These are phyloP conservation scores for Rhododendron simsii DNA, from an alignment of 148 eudicot genomes.

Conservation along the genomic window DNA sequence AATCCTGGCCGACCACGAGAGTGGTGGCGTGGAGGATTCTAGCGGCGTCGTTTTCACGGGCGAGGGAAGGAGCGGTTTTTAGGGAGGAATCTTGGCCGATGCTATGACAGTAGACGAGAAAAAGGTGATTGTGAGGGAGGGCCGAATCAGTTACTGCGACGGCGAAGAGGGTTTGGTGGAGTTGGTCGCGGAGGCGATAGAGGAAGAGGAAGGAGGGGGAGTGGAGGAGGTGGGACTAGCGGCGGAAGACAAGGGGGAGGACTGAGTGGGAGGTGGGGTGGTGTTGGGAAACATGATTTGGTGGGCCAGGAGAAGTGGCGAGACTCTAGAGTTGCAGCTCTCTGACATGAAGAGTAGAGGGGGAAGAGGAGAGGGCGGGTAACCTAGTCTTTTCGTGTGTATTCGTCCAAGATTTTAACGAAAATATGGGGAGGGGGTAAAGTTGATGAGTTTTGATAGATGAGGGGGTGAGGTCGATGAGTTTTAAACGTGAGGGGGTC, in stretches of 20 bases:
- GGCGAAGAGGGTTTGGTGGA: constrained; percentile 44
- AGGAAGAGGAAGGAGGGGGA: constrained; percentile 43
- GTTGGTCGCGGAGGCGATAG: constrained; percentile 39
- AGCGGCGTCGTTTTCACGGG: not conserved
- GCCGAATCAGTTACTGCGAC: constrained; percentile 26
- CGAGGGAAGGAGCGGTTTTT: too few relatives aligned
- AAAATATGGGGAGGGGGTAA: too few relatives aligned
- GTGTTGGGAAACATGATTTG: constrained; percentile 65
- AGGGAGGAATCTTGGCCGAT: constrained; percentile 2
- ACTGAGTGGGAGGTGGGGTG: constrained; percentile 27
- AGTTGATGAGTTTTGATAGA: too few relatives aligned
- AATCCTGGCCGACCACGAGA: not conserved
- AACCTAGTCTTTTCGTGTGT: too few relatives aligned
- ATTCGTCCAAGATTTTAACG: too few relatives aligned
- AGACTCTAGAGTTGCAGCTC: constrained; percentile 35
- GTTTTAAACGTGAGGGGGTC: too few relatives aligned
- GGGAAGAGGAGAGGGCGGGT: not conserved
- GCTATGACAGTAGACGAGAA: not conserved
- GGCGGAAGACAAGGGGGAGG: constrained; percentile 55
- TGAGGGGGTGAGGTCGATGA: too few relatives aligned
- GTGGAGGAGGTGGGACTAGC: constrained; percentile 55
- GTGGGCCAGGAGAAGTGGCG: constrained; percentile 70
- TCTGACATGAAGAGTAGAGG: constrained; percentile 12
- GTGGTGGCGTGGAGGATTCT: not conserved
- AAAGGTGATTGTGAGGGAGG: not conserved